Conservation (phyloP, 345 rosid species). For the Citrus inodora region DNA sequence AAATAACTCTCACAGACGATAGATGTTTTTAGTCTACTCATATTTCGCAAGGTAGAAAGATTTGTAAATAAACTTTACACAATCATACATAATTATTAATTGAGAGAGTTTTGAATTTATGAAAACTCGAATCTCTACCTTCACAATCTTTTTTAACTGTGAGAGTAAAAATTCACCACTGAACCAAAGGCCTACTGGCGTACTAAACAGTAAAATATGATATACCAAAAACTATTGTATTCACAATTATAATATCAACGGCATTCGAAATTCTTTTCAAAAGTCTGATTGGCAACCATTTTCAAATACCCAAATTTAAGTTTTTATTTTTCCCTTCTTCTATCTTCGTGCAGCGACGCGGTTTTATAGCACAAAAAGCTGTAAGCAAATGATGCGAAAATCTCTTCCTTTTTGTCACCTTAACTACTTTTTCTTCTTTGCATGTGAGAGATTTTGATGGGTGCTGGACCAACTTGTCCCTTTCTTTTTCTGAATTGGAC, state of each 20-base stretch:
- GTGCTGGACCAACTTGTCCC: constrained; percentile 20
- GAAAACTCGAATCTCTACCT: rapidly evolving
- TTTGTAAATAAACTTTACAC: rapidly evolving
- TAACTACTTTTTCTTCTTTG: background rate
- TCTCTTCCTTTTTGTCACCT: constrained; percentile 6
- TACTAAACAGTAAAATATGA: too few relatives aligned
- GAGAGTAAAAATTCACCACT: too few relatives aligned
- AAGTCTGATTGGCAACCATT: background rate
- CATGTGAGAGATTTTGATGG: constrained; percentile 25
- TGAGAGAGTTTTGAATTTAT: too few relatives aligned
- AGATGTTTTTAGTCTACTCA: rapidly evolving
- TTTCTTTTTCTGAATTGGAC: background rate
- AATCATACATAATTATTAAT: too few relatives aligned
- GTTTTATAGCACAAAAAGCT: background rate
- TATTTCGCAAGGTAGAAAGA: rapidly evolving
- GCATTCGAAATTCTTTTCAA: background rate
- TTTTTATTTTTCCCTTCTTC: too few relatives aligned
- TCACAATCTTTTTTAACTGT: too few relatives aligned
- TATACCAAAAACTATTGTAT: too few relatives aligned
- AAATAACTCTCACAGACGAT: too few relatives aligned
- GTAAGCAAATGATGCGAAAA: constrained; percentile 4
- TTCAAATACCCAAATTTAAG: background rate
- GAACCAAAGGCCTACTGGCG: too few relatives aligned
- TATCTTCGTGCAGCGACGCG: constrained; percentile 10
- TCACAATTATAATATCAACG: background rate